These are phyloP conservation scores for Boletus fagicola DNA, from an alignment of 768 basidiomycete species.

Conservation along the genomic window DNA sequence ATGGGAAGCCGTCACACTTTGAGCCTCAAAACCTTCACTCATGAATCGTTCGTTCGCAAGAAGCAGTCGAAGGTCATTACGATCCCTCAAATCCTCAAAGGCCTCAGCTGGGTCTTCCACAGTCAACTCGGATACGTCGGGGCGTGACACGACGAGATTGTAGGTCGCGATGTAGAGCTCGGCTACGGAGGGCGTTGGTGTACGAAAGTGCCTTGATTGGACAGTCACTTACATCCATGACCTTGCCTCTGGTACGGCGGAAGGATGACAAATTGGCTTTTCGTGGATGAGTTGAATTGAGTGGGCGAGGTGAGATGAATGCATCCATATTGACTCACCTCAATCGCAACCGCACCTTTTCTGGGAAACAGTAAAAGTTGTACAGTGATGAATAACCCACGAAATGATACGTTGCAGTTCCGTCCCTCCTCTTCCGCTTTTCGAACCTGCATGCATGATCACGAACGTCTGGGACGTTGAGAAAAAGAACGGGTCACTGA, in stretches of 20 bases:
- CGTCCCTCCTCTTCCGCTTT: constrained; percentile 64
- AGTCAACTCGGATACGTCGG: constrained; percentile 83
- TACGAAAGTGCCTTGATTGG: not conserved
- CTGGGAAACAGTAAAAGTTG: constrained; percentile 95
- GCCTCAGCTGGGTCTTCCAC: constrained; percentile 98
- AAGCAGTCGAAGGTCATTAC: constrained; percentile 83
- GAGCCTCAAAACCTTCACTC: constrained; percentile 61
- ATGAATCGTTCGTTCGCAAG: constrained; percentile 63
- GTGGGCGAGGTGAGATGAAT: not conserved
- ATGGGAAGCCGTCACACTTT: constrained; percentile 37
- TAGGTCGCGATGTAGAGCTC: constrained; percentile 87
- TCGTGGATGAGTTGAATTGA: not conserved
- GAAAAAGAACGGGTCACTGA: constrained; percentile 40
- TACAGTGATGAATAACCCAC: constrained; percentile 93
- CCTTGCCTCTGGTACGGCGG: constrained; percentile 87
- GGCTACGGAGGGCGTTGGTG: constrained; percentile 44
- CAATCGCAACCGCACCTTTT: constrained; percentile 80
- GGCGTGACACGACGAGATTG: constrained; percentile 62
- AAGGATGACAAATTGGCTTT: constrained; percentile 90
- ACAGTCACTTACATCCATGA: constrained; percentile 73
- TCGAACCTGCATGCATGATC: constrained; percentile 60
- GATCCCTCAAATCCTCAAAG: constrained; percentile 94
- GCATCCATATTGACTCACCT: constrained; percentile 49
- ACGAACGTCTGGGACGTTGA: not conserved
- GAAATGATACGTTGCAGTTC: constrained; percentile 78